These are phyloP conservation scores for Euphrasia arctica DNA, from an alignment of 305 asterid species.

Conservation along the genomic window DNA sequence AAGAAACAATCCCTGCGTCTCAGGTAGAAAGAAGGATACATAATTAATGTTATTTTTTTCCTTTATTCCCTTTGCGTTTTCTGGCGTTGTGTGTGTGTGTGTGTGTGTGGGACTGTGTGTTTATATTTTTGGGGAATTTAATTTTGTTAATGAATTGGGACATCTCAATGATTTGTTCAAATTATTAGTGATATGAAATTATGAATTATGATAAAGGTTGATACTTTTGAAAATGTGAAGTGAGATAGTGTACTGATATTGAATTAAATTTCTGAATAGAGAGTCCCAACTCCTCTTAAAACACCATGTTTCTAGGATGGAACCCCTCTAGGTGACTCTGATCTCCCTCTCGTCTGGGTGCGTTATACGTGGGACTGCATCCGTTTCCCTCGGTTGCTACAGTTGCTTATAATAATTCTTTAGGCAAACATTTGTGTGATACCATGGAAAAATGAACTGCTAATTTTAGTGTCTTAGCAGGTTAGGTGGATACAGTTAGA, in stretches of 20 bases:
- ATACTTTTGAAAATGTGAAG: background rate
- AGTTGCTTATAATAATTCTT: too few species aligned
- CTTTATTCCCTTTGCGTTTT: background rate
- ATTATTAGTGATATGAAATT: background rate
- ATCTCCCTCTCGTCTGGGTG: background rate
- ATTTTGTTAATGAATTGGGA: background rate
- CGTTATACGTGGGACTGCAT: too few species aligned
- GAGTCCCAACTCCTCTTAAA: too few species aligned
- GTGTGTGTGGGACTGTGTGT: too few species aligned
- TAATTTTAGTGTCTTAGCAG: background rate
- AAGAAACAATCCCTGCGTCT: constrained; percentile 32
- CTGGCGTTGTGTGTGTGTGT: too few species aligned
- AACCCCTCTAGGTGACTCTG: too few species aligned
- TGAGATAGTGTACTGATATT: too few species aligned
- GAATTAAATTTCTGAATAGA: too few species aligned
- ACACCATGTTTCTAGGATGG: background rate
- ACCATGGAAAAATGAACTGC: background rate
- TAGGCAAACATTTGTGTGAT: background rate
- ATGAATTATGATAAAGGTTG: background rate
- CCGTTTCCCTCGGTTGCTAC: too few species aligned
- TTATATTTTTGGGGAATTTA: background rate
- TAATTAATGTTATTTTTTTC: background rate
- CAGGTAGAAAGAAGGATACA: constrained; percentile 39
- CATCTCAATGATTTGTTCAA: background rate
- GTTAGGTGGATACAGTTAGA: constrained; percentile 1